Evolutionary conservation across 768 basidiomycete genomes (phyloP).

Genomic region (Agaricus sinodeliciosus): DNA sequence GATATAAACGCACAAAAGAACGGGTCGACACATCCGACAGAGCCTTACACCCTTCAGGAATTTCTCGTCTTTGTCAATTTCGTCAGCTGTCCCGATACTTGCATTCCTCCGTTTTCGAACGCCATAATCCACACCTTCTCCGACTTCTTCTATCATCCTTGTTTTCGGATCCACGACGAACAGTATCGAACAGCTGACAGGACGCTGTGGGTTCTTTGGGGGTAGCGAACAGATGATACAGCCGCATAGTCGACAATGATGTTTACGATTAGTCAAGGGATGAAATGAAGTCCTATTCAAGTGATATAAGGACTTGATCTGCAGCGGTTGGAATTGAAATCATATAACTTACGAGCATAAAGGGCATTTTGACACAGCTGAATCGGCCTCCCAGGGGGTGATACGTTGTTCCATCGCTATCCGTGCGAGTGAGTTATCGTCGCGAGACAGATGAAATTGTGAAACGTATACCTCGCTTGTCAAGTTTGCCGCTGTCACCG

Average conservation of each 20-base stretch:
- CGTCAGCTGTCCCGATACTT: conserved; percentile 30
- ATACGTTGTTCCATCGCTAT: conserved; percentile 83
- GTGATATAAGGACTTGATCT: neutral
- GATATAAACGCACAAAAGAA: conserved; percentile 56
- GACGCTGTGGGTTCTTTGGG: conserved; percentile 62
- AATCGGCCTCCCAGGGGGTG: conserved; percentile 92
- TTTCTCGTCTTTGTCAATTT: conserved; percentile 60
- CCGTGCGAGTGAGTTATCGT: neutral
- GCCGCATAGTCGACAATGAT: conserved; percentile 94
- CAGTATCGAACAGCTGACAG: conserved; percentile 65
- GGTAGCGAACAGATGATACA: conserved; percentile 88
- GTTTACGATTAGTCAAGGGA: conserved; percentile 87
- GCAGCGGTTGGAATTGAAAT: neutral
- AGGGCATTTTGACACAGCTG: conserved; percentile 69
- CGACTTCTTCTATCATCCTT: conserved; percentile 76
- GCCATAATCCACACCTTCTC: conserved; percentile 80
- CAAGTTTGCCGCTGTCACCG: conserved; percentile 42
- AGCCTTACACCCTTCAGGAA: conserved; percentile 86
- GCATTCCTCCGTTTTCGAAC: conserved; percentile 45
- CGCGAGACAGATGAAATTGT: conserved; percentile 4
- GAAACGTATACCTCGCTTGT: conserved; percentile 59
- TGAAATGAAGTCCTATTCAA: conserved; percentile 64
- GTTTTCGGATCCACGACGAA: conserved; percentile 83
- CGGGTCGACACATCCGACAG: conserved; percentile 77
- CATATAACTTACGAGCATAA: conserved; percentile 67